Conservation (phyloP, 768 basidiomycete genomes). For the Kockovaella imperatae region DNA sequence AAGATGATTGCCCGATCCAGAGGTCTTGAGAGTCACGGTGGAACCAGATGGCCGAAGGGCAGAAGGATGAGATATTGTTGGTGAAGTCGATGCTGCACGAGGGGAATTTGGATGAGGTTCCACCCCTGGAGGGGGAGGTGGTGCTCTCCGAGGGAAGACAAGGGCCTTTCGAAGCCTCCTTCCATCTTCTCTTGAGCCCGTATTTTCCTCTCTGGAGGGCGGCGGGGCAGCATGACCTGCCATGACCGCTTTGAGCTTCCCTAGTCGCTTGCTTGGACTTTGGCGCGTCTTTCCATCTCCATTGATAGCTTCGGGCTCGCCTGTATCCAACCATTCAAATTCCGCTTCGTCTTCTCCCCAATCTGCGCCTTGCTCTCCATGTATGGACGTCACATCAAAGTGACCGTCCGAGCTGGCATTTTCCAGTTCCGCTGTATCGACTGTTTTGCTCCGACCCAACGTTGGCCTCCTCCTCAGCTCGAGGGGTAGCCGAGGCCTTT, state of each 20-base stretch:
- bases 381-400: no score
- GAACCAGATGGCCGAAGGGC: slow-evolving; percentile 1
- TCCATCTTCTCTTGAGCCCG: slow-evolving; percentile 5
- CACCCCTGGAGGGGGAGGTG: slow-evolving; percentile 23
- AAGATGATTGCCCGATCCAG: neutral
- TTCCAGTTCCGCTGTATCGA: no score
- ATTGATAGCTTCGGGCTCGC: slow-evolving; percentile 25
- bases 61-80: neutral
- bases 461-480: no score
- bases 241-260: slow-evolving; percentile 19
- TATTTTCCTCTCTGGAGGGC: slow-evolving; percentile 1
- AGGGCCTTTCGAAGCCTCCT: slow-evolving; percentile 27
- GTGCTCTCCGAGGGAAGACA: slow-evolving; percentile 24
- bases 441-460: no score
- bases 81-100: neutral
- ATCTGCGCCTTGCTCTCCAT: slow-evolving; percentile 37
- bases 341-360: slow-evolving; percentile 39
- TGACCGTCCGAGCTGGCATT: no score
- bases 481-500: no score
- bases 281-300: slow-evolving; percentile 4
- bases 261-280: slow-evolving; percentile 25
- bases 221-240: slow-evolving; percentile 6
- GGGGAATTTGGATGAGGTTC: neutral
- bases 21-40: neutral
- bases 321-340: slow-evolving; percentile 38